Percentiles rank a stretch among this genome's conserved stretches.
Evolutionary conservation across 345 rosid species (phyloP).

Genomic region (Carallia brachiata): DNA sequence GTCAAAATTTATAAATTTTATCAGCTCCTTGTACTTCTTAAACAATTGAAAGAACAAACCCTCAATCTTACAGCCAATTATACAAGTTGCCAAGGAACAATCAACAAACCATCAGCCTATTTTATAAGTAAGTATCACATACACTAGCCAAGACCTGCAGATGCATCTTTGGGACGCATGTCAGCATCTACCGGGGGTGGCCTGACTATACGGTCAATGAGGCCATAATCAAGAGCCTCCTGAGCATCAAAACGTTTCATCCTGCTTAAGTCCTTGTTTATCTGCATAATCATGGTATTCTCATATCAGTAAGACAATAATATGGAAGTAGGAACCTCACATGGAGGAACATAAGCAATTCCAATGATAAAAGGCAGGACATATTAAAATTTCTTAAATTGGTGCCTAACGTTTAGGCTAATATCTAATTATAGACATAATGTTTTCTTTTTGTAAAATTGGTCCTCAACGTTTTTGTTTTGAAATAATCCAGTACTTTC

Average conservation of each 20-base stretch:
- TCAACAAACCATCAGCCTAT: background rate
- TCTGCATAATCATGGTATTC: conserved; percentile 33
- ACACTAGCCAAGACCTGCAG: conserved; percentile 55
- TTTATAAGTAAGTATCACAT: background rate
- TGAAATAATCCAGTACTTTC: too few relatives aligned
- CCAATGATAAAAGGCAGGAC: background rate
- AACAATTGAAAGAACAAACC: conserved; percentile 11
- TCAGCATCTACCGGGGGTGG: conserved; percentile 62
- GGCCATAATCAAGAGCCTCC: conserved; percentile 80
- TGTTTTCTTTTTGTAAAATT: too few relatives aligned
- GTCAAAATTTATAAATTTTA: background rate
- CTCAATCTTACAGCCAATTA: background rate
- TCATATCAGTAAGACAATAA: background rate
- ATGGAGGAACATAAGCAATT: background rate
- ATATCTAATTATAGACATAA: too few relatives aligned
- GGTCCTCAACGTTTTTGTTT: too few relatives aligned
- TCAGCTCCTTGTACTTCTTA: background rate
- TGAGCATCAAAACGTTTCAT: conserved; percentile 63
- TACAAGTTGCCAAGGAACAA: conserved; percentile 1
- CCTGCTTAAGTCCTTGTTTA: conserved; percentile 59
- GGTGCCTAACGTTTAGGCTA: too few relatives aligned
- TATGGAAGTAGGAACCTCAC: background rate
- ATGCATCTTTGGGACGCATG: conserved; percentile 44
- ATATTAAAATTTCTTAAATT: too few relatives aligned
- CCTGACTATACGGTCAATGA: conserved; percentile 67